A percentile compares a stretch with the other conserved stretches of the same genome.
phyloP scores from a whole-genome alignment of 1,284 basidiomycete species.

The Malassezia pachydermatis region DNA sequence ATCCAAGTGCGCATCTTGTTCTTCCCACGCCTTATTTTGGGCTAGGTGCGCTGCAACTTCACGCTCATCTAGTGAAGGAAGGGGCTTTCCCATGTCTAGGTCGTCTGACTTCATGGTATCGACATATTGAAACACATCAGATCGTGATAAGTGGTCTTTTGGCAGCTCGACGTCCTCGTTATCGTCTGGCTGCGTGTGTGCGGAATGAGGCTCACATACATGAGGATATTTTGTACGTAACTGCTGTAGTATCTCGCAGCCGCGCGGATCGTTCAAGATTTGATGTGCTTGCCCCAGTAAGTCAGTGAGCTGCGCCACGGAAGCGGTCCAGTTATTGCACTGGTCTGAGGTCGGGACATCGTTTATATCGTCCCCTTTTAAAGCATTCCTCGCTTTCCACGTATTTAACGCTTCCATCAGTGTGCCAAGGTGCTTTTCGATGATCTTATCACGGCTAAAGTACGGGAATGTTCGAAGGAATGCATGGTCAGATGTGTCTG shows the following conservation, averaged over 20 bases:
- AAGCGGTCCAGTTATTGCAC: slow-evolving; percentile 1
- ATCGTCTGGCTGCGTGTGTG: background rate
- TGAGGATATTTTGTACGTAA: slow-evolving; percentile 7
- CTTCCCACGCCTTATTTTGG: slow-evolving; percentile 26
- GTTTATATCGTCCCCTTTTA: background rate
- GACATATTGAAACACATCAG: background rate
- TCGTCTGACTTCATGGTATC: background rate
- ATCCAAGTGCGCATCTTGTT: slow-evolving; percentile 40
- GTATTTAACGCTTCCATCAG: slow-evolving; percentile 9
- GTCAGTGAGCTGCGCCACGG: slow-evolving; percentile 4
- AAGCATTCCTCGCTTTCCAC: slow-evolving; percentile 2
- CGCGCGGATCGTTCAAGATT: slow-evolving; percentile 14
- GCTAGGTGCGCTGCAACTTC: slow-evolving; percentile 9
- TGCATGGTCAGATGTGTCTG: slow-evolving; percentile 5
- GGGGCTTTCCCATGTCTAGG: background rate
- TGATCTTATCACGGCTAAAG: slow-evolving; percentile 11
- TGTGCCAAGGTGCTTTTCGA: slow-evolving; percentile 10
- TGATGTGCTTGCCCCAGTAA: slow-evolving; percentile 9
- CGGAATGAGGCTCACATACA: background rate
- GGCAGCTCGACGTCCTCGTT: background rate
- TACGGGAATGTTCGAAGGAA: slow-evolving; percentile 12
- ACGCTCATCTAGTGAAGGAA: background rate
- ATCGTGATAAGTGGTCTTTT: background rate
- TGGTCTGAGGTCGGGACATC: slow-evolving; percentile 2
- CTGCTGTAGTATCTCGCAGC: slow-evolving; percentile 6